Evolutionary conservation across 805 yeast genomes (phyloP), one percentile per base, ranked within the genome.

Genomic region (Scheffersomyces ergatensis): DNA sequence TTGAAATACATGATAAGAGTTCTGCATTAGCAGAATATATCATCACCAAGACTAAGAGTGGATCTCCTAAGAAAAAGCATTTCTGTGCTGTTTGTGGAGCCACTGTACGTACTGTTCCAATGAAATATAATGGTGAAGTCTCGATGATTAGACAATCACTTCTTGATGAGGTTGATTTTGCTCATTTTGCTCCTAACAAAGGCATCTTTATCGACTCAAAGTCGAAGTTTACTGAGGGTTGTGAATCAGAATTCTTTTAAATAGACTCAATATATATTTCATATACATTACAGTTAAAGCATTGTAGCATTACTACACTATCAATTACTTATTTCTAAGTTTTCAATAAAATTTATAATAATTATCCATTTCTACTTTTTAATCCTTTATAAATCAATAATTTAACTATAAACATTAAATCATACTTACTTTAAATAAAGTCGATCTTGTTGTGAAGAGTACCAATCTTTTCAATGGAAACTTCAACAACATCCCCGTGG

Each of bases 91-190:
- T 14, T 4, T 45, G 48, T 26, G 48, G 48, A 13, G 36, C 37
- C 16, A 45, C 46, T 11, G 36, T 45, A 11, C 43, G 31, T 26
- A 43, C 46, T 11, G 24, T 38, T 12, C 48, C 48, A 14, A 40
- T 37, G 40, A 45, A 45, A 30, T 33, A 33, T 20, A 36, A 45
- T 15, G 48, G 48, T 14, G 41, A 38, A 19, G 37, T 45, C 19
- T 23, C 44, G n/a, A 39, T 45, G 38, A 15, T 45, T n/a, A 43
- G 48, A 36, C 36, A 39, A 17, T 36, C 48, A 14, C 40, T 45
- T 16, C 17, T 45, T 18, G 48, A 45, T 32, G n/a, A n/a, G n/a
- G 33, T 15, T 14, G 17, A 24, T n/a, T 41, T 44, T 29, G 2
- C 32, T 13, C 15, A 33, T 4, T 35, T 37, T 27, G 39, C 36